Conservation (phyloP, 176 grass and related monocot genomes). For the Coix lacrymajobi region DNA sequence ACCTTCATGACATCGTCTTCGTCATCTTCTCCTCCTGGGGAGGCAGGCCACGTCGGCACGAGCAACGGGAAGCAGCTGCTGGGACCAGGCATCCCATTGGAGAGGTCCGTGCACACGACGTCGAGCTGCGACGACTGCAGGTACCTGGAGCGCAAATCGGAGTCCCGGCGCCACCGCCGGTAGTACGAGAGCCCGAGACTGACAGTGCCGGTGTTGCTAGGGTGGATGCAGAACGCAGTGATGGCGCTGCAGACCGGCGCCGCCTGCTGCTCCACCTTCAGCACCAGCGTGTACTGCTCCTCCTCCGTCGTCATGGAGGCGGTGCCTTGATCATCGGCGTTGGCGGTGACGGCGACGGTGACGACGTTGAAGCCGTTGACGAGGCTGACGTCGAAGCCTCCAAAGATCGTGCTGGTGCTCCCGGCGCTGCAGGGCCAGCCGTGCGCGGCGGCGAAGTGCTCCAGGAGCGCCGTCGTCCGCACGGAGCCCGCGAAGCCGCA, state of each 20-base stretch:
- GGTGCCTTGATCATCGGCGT: no score
- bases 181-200: no score
- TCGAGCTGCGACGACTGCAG: background rate
- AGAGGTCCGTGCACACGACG: background rate
- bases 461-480: background rate
- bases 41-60: no score
- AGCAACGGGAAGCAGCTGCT: no score
- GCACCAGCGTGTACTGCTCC: background rate
- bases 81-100: background rate
- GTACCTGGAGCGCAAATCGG: no score
- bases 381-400: background rate
- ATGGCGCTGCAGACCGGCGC: background rate
- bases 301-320: no score
- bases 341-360: background rate
- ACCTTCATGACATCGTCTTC: no score
- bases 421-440: background rate
- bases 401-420: accelerated
- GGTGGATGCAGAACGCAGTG: background rate
- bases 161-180: no score
- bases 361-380: background rate
- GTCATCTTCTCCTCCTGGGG: no score
- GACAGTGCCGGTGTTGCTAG: background rate
- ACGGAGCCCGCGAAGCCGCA: background rate
- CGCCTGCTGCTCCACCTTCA: background rate
- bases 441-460: background rate